phyloP scores from a whole-genome alignment of 805 yeast species.

The Wickerhamiella australiensis region DNA sequence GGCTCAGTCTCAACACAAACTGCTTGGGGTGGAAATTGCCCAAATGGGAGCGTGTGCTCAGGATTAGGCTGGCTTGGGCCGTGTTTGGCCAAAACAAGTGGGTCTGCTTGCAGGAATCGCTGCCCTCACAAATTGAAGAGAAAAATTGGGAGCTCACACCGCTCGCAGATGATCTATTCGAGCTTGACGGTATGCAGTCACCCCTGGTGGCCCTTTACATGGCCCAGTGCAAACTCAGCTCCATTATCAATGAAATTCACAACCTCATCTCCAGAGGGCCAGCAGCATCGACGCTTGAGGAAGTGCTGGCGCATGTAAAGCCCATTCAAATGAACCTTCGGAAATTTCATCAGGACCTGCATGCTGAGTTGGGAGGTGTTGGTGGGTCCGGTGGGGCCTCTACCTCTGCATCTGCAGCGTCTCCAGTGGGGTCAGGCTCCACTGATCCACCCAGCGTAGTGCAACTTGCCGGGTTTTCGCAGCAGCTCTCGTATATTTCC shows the following conservation, averaged over 20 bases:
- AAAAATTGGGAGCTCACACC: slow-evolving; percentile 62
- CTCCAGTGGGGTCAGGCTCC: slow-evolving; percentile 14
- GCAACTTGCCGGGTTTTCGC: slow-evolving; percentile 55
- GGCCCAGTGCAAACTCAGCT: slow-evolving; percentile 26
- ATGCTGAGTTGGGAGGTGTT: background rate
- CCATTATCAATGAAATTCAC: slow-evolving; percentile 33
- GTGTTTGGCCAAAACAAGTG: slow-evolving; percentile 87
- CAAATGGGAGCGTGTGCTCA: slow-evolving; percentile 83
- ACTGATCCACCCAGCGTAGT: slow-evolving; percentile 18
- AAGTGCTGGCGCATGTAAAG: slow-evolving; percentile 63
- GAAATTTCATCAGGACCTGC: slow-evolving; percentile 27
- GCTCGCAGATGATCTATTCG: slow-evolving; percentile 19
- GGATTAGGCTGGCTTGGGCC: slow-evolving; percentile 91
- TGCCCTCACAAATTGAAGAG: slow-evolving; percentile 70
- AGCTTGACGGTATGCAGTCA: slow-evolving; percentile 31
- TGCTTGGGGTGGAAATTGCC: slow-evolving; percentile 88
- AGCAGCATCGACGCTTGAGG: slow-evolving; percentile 29
- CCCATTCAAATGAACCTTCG: slow-evolving; percentile 29
- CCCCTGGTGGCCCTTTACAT: slow-evolving; percentile 36
- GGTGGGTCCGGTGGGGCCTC: slow-evolving; percentile 12
- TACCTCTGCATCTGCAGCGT: slow-evolving; percentile 12
- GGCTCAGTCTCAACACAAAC: slow-evolving; percentile 80
- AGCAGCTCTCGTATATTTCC: slow-evolving; percentile 78
- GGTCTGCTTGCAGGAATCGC: slow-evolving; percentile 66
- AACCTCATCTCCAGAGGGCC: slow-evolving; percentile 13